Conservation (phyloP, 768 basidiomycete genomes). For the Crucibulum laeve region DNA sequence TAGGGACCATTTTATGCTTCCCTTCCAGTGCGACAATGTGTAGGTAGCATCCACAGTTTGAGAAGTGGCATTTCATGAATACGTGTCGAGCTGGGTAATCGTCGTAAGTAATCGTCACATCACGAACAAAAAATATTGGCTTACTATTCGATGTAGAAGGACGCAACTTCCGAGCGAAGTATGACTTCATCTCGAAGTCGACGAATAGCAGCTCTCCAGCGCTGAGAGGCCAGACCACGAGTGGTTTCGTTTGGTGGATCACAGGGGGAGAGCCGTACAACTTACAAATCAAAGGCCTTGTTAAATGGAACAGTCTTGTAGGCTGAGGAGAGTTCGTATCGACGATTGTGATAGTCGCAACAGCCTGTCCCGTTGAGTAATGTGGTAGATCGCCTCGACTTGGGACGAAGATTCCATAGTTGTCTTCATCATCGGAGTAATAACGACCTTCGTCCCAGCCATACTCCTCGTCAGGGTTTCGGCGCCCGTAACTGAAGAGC, state of each 20-base stretch:
- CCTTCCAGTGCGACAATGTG: conserved; percentile 23
- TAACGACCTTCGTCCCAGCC: neutral
- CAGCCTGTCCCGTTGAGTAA: neutral
- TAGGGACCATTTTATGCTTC: conserved; percentile 2
- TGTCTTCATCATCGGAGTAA: neutral
- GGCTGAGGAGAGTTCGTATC: neutral
- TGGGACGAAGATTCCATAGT: neutral
- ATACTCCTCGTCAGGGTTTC: conserved; percentile 1
- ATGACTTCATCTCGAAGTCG: conserved; percentile 18
- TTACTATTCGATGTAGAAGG: conserved; percentile 21
- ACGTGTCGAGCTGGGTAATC: conserved; percentile 16
- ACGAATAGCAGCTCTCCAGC: conserved; percentile 21
- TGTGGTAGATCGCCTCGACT: too few relatives aligned
- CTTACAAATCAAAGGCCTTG: conserved; percentile 10
- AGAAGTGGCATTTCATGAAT: conserved; percentile 21
- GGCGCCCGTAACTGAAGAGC: neutral
- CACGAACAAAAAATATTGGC: conserved; percentile 1
- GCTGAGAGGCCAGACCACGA: conserved; percentile 23
- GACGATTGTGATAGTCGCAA: neutral
- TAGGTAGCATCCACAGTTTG: conserved; percentile 16
- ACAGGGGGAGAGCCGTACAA: conserved; percentile 21
- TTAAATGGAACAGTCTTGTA: neutral
- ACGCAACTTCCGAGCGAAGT: conserved; percentile 18
- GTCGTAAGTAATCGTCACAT: neutral
- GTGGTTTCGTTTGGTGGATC: conserved; percentile 17